Conservation (phyloP, 805 yeast species). For the Lachancea lanzarotensis region DNA sequence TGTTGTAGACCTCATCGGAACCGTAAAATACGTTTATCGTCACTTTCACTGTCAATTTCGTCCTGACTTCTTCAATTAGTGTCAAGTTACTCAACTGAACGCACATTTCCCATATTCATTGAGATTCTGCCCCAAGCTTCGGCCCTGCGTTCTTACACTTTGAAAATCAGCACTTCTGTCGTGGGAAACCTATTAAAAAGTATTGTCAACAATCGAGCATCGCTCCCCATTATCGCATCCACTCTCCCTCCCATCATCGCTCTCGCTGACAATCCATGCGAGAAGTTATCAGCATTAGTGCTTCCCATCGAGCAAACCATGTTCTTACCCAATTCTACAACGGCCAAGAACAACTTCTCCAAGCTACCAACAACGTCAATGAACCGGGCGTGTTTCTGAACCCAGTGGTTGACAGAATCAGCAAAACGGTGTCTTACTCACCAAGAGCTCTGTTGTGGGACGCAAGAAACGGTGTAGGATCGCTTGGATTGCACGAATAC, state of each 20-base stretch:
- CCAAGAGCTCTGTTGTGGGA: constrained; percentile 87
- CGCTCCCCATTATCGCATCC: too few relatives aligned
- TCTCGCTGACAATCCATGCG: constrained; percentile 40
- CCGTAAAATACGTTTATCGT: too few relatives aligned
- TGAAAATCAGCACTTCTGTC: too few relatives aligned
- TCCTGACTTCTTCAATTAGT: too few relatives aligned
- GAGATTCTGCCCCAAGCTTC: too few relatives aligned
- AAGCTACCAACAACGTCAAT: constrained; percentile 19
- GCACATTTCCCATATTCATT: too few relatives aligned
- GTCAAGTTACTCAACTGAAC: too few relatives aligned
- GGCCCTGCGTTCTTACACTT: too few relatives aligned
- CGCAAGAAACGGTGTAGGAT: constrained; percentile 66
- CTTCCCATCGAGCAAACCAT: constrained; percentile 70
- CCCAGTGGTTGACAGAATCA: constrained; percentile 34
- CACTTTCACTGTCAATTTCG: too few relatives aligned
- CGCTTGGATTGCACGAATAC: constrained; percentile 51
- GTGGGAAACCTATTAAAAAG: too few relatives aligned
- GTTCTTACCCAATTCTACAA: constrained; percentile 77
- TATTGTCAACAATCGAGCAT: too few relatives aligned
- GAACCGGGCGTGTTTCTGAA: constrained; percentile 45
- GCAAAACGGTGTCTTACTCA: constrained; percentile 52
- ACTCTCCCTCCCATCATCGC: background rate
- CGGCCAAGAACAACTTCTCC: constrained; percentile 65
- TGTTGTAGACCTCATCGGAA: too few relatives aligned
- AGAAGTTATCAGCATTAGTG: constrained; percentile 66